Evolutionary conservation across 306 rosid species (phyloP), one percentile per base, ranked within the genome.

Genomic region (Acacia confusa): DNA sequence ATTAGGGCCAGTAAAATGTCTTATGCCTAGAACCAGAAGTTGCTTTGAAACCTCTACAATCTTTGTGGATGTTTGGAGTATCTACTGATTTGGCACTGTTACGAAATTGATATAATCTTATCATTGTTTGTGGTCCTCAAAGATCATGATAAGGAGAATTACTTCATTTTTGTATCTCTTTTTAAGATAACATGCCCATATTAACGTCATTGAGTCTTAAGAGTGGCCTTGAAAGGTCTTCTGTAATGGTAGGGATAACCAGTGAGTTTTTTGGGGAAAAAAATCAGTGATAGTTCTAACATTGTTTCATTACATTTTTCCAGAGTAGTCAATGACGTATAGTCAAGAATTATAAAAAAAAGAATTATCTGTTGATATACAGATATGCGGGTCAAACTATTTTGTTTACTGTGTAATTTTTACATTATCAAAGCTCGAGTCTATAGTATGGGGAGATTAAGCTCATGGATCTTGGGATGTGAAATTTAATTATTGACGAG

Each of bases 381-480:
- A 16, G 20, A 66, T 66, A 34, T 66, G 44, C 9, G 5, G 61
- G n/a, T 32, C 25, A 66, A 19, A 36, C 72, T 17, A 36, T 19
- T 65, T 65, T 36, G 16, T 36, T 67, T 34, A 19, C 45, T 36
- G 16, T 66, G 47, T 20, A 36, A 67, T 19, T 17, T 36, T 16
- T 30, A 17, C 15, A 9, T 12, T 67, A 5, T 28, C 41, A 28
- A 20, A 19, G 74, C 20, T 13, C 4, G 19, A 61, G 34, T 41
- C n/a, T 14, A 10, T 44, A 24, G 75, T 44, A 6, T 70, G 19
- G 48, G 38, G 57, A 47, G 14, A 24, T 63, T 16, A 25, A 61
- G 50, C 74, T 63, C 64, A 11, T 50, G 34, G 27, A 78, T 78
- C 16, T 44, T 57, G 20, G 74, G 41, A 40, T 38, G 74, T n/a